Percentiles rank a stretch among this genome's conserved stretches.
phyloP scores from a whole-genome alignment of 1,139 yeast genomes.

The Yamadazyma triangularis region DNA sequence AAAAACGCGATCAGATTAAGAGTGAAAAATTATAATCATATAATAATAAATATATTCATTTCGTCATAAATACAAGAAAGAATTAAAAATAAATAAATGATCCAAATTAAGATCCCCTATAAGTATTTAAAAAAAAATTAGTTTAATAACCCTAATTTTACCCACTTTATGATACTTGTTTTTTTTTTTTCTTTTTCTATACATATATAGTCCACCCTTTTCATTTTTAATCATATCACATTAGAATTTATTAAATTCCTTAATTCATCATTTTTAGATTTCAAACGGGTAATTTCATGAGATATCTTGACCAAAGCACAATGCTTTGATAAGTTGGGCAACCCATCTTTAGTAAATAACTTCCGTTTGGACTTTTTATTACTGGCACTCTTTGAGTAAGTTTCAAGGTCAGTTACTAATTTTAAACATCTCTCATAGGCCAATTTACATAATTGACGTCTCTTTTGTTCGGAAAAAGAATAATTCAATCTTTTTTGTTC shows the following conservation, averaged over 20 bases:
- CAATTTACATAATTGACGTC: conserved; percentile 66
- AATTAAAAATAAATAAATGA: too few species aligned
- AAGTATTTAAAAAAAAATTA: too few species aligned
- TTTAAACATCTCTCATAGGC: conserved; percentile 52
- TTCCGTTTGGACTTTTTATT: conserved; percentile 38
- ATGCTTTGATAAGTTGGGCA: conserved; percentile 46
- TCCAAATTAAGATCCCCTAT: too few species aligned
- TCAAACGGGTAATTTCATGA: conserved; percentile 35
- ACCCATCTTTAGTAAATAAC: conserved; percentile 42
- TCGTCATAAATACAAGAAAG: too few species aligned
- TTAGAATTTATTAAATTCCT: conserved; percentile 13
- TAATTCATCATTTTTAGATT: conserved; percentile 30
- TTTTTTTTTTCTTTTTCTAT: too few species aligned
- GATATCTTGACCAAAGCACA: conserved; percentile 42
- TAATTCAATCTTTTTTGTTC: conserved; percentile 73
- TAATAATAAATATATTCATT: too few species aligned
- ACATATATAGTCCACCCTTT: too few species aligned
- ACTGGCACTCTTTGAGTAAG: conserved; percentile 28
- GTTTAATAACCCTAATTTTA: too few species aligned
- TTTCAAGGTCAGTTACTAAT: conserved; percentile 38
- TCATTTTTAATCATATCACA: too few species aligned
- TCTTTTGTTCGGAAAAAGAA: conserved; percentile 68
- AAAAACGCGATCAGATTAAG: too few species aligned
- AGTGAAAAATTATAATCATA: too few species aligned
- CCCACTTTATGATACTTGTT: too few species aligned